Conservation (phyloP, 305 asterid genomes). For the Solanum hybrid region DNA sequence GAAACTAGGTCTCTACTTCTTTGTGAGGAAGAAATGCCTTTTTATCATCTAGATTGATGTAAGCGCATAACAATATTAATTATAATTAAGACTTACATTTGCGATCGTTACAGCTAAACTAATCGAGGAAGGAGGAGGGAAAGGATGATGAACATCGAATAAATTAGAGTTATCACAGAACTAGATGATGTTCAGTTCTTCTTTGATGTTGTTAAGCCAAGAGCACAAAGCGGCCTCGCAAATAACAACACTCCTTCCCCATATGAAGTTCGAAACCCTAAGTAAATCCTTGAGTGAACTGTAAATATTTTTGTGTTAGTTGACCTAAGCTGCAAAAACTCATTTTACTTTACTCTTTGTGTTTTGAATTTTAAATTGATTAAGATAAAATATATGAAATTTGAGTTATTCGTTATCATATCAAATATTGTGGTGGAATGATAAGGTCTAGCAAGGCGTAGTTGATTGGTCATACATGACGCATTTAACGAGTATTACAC, state of each 20-base stretch:
- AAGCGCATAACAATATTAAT: fast-evolving
- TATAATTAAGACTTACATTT: not conserved
- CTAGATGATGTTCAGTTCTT: fast-evolving
- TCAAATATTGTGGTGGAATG: not conserved
- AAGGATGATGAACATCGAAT: not conserved
- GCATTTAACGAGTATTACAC: not conserved
- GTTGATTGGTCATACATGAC: fast-evolving
- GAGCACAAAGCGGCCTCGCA: not conserved
- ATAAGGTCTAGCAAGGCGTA: not conserved
- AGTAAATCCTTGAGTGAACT: not conserved
- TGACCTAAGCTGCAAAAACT: not conserved
- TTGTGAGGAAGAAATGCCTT: not conserved
- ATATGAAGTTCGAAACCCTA: fast-evolving
- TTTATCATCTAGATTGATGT: not conserved
- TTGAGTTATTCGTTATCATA: not conserved
- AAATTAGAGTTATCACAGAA: not conserved
- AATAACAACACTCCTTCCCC: not conserved
- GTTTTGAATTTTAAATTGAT: not conserved
- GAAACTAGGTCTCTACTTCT: not conserved
- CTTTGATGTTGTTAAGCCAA: not conserved
- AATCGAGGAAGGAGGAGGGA: not conserved
- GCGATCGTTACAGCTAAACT: not conserved
- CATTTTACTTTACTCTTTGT: not conserved
- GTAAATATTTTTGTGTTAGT: not conserved
- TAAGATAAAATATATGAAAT: not conserved